Evolutionary conservation across 306 rosid genomes (phyloP), one percentile per base, ranked within the genome.

Genomic region (Trifolium subterraneum): DNA sequence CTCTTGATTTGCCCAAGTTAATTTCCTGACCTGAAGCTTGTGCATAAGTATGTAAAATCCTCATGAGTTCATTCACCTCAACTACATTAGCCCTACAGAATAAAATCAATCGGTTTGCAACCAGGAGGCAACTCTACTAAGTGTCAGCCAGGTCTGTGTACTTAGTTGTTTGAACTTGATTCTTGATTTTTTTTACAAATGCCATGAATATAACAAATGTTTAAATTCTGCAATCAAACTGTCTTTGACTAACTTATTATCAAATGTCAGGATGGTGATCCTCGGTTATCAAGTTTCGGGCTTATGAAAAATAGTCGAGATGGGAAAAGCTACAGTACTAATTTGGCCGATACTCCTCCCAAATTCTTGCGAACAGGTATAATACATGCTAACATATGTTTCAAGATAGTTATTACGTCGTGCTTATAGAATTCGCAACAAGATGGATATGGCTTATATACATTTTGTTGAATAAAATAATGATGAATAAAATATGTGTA

Each of bases 261-360:
- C 75, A 78, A 81, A 7, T 82, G 61, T 41, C 88, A 93, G 98
- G 98, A 89, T 50, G 97, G 98, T 60, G 96, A 93, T 81, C 98
- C 97, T 71, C 89, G 88, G 20, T 80, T 93, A 79, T 93, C 98
- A 22, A 89, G 97, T 87, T 91, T 93, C 45, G 98, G 98, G 66
- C 91, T 93, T 18, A 93, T 93, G 88, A 93, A 93, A 81, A 93
- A 93, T 70, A 93, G 98, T 58, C 90, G 91, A 59, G 98, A 91
- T 69, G 98, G 98, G 59, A 93, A 93, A 87, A 93, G 98, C 91
- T 93, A 93, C 80, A 93, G 98, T 36, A 93, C 98, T 64, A 93
- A 93, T 72, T 79, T 93, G 62, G 97, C 96, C 41, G 89, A 93
- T 68, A 93, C 97, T 62, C 98, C 98, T 36, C 98, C 98, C 2